phyloP scores from a whole-genome alignment of 2,329 filamentous ascomycete species.

The Sclerotinia spermophila region DNA sequence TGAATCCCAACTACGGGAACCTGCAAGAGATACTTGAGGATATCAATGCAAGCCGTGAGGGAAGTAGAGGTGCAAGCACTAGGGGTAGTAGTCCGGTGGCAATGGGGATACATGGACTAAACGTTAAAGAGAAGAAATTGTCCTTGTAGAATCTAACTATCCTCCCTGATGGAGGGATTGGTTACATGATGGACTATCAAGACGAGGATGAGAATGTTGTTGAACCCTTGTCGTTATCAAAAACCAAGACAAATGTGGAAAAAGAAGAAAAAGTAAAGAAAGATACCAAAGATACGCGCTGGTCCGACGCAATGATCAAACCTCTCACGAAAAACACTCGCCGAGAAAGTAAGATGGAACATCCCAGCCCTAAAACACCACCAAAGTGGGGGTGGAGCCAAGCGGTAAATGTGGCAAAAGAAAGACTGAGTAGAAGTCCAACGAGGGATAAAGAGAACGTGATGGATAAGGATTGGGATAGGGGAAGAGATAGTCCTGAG shows the following conservation, averaged over 20 bases:
- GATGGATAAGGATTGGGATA: background rate
- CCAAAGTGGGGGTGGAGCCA: slow-evolving; percentile 21
- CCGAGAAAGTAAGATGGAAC: slow-evolving; percentile 28
- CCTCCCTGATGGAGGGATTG: slow-evolving; percentile 9
- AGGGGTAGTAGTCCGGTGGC: slow-evolving; percentile 5
- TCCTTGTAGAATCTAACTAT: background rate
- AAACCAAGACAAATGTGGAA: background rate
- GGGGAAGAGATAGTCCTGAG: background rate
- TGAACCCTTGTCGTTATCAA: background rate
- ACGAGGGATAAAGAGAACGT: background rate
- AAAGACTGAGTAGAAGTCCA: background rate
- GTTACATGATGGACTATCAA: background rate
- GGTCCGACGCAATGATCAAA: slow-evolving; percentile 28
- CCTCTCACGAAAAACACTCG: slow-evolving; percentile 15
- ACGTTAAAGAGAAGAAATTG: slow-evolving; percentile 13
- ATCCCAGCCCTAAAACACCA: slow-evolving; percentile 27
- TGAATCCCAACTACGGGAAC: slow-evolving; percentile 6
- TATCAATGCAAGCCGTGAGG: background rate
- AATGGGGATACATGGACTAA: slow-evolving; percentile 5
- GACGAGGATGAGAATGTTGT: background rate
- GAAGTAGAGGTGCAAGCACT: background rate
- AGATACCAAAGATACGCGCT: slow-evolving; percentile 12
- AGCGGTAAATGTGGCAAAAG: background rate
- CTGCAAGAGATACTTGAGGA: slow-evolving; percentile 8
- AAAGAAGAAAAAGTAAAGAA: background rate